Evolutionary conservation across 208 protist species (phyloP), one percentile per base, ranked within the genome.

Genomic region (Leishmania amazonensis): DNA sequence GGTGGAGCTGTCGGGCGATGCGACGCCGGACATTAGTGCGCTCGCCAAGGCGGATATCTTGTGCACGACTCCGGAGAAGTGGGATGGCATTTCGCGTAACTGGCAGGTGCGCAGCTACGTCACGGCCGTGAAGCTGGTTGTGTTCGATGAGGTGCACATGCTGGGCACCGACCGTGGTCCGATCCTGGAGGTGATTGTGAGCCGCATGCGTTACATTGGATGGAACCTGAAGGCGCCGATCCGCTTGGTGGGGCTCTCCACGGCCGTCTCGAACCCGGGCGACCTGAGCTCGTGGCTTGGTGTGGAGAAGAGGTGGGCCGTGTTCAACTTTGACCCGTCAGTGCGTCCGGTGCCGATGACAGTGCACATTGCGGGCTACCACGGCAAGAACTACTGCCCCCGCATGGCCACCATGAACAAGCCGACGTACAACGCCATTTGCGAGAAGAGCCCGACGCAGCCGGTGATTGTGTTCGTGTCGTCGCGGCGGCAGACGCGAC

Each of bases 321-420:
- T 99, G 28, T 99, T 99, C 94, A 99, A 99, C 91, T 99, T 99
- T 90, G 91, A 98, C 80, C 97, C 99, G 28, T 97, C 95, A 5
- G 99, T 99, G 68, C 94, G 99, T 19, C 99, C 99, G 6, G 99
- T 99, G 21, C 99, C 99, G 35, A 96, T 99, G 84, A 96, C 97
- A 58, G 94, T 98, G 72, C 96, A 99, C 92, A 99, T 99, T 76
- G 85, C 97, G 54, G 99, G 99, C 28, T 99, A 99, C 88, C 91
- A 95, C 42, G 99, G 98, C n/a, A 95, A 98, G 83, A 91, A 99
- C 87, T 99, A 99, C 92, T 99, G 98, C 88, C 99, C 99, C 28
- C 93, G 99, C 57, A 99, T 99, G 99, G 98, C 96, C 15, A 95
- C 98, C 6, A 99, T 99, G 99, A 99, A 99, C 94, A 99, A 99